Base-by-base conservation (phyloP, 2,329 filamentous ascomycete species). In the Ophiobolus disseminans region DNA sequence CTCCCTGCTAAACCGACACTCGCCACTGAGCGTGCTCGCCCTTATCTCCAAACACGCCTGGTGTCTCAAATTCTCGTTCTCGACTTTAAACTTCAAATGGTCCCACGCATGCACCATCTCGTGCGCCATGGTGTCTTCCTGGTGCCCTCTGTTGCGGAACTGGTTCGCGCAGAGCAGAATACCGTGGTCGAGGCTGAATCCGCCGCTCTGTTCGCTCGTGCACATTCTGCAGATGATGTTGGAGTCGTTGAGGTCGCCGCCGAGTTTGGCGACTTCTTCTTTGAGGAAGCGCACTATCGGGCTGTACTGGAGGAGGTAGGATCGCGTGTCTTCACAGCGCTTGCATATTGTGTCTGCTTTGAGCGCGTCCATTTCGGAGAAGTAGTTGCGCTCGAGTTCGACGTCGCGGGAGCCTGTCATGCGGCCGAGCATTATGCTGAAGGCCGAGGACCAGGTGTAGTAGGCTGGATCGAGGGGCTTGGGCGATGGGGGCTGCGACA, bases 101-200 rank as follows among this genome's bases (percentile, higher is more conserved):
- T 99, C 94, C 80, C 91, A 97, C 1, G 92, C 92, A 73, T 99
- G 94, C 43, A 99, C 89, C 91, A 99, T 95, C 78, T 99, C 94
- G 74, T 99, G 94, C 21, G 92, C 87, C 66, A 99, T 79, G 9
- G 92, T 96, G 72, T 99, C 94, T 77, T 99, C 94, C 61, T 96
- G 74, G 70, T 96, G 91, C 23, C 86, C 86, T 48, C 86, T 79
- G 68, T 91, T 86, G 50, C 87, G 80, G 69, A 97, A 84, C 75
- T 94, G 87, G 75, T 99, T 99, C 41, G 94, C 91, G 75, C 94
- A 99, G 17, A 99, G 80, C 67, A 95, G 72, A 55, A 99, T 97
- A 28, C 94, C 94, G 70, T 91, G 89, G 40, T 88, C 82, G 1
- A 91, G 86, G 70, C 88, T 87, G 72, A 97, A 97, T 1, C 94